A percentile compares a stretch with the other conserved stretches of the same genome.
Conservation (phyloP, 805 yeast genomes). For the Saturnispora mendoncae region DNA sequence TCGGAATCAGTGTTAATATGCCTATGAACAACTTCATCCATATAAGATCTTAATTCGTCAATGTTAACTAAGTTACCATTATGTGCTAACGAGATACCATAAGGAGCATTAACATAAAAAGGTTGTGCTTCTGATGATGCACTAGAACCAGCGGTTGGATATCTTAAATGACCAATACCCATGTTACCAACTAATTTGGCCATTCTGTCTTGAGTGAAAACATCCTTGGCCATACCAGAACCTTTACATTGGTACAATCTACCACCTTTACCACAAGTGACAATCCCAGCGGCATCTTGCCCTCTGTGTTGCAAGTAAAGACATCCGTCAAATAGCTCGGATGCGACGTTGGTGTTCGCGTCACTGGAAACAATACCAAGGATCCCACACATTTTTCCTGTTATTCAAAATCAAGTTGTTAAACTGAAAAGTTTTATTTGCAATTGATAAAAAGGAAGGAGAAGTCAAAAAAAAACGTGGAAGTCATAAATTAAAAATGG, state of each 20-base stretch:
- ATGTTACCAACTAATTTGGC: conserved; percentile 77
- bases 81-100: conserved; percentile 84
- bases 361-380: conserved; percentile 81
- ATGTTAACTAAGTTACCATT: conserved; percentile 94
- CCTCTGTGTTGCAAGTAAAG: conserved; percentile 94
- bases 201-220: conserved; percentile 79
- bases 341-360: conserved; percentile 63
- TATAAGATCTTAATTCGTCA: conserved; percentile 58
- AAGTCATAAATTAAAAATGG: not conserved
- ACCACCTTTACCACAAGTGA: conserved; percentile 90
- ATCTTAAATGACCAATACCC: conserved; percentile 92
- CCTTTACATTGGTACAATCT: conserved; percentile 96
- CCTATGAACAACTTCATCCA: conserved; percentile 92
- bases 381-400: conserved; percentile 77
- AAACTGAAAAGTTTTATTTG: not conserved
- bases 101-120: conserved; percentile 94
- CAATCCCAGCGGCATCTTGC: conserved; percentile 99
- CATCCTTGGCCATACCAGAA: conserved; percentile 97
- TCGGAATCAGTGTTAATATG: conserved; percentile 97
- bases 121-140: conserved; percentile 98
- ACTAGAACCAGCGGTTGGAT: conserved; percentile 95
- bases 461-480: conserved; percentile 1
- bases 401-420: not conserved
- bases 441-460: not conserved
- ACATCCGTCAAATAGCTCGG: conserved; percentile 88